These are phyloP conservation scores for Tolypocladium capitatum DNA, from an alignment of 2,329 filamentous ascomycete species.

Conservation along the genomic window DNA sequence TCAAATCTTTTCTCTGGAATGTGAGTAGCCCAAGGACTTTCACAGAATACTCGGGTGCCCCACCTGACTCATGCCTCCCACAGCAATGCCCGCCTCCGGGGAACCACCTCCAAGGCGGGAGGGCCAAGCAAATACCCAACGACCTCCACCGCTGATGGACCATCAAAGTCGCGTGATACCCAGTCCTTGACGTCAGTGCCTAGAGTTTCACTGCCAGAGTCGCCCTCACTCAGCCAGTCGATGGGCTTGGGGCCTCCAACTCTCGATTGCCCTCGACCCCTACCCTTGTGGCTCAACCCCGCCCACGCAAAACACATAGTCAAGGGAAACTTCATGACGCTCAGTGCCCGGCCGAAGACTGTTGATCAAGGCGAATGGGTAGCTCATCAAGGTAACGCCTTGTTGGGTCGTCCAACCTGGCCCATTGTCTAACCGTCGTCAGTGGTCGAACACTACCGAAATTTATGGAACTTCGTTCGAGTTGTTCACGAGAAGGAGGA, in stretches of 20 bases:
- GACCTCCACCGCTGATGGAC: slow-evolving; percentile 12
- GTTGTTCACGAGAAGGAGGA: slow-evolving; percentile 79
- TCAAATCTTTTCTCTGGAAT: slow-evolving; percentile 49
- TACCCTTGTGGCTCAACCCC: slow-evolving; percentile 64
- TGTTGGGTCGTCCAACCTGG: background rate
- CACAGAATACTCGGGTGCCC: too few relatives aligned
- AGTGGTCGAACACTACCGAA: slow-evolving; percentile 89
- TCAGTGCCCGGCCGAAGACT: slow-evolving; percentile 84
- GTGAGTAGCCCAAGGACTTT: slow-evolving; percentile 28
- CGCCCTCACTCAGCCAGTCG: slow-evolving; percentile 49
- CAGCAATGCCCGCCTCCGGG: slow-evolving; percentile 46
- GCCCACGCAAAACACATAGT: slow-evolving; percentile 75
- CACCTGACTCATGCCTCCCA: slow-evolving; percentile 12
- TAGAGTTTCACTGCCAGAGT: slow-evolving; percentile 47
- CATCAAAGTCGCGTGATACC: slow-evolving; percentile 36
- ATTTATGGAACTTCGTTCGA: slow-evolving; percentile 78
- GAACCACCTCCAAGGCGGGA: slow-evolving; percentile 16
- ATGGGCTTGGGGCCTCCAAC: slow-evolving; percentile 51
- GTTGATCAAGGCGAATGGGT: slow-evolving; percentile 94
- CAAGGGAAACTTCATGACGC: slow-evolving; percentile 93
- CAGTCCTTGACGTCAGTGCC: slow-evolving; percentile 40
- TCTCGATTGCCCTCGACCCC: slow-evolving; percentile 51
- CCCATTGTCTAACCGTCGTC: background rate
- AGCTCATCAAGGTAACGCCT: slow-evolving; percentile 71
- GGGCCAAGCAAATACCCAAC: slow-evolving; percentile 30